These are phyloP conservation scores for Herpetomonas tarakana DNA, from an alignment of 208 protist species.

Conservation along the genomic window DNA sequence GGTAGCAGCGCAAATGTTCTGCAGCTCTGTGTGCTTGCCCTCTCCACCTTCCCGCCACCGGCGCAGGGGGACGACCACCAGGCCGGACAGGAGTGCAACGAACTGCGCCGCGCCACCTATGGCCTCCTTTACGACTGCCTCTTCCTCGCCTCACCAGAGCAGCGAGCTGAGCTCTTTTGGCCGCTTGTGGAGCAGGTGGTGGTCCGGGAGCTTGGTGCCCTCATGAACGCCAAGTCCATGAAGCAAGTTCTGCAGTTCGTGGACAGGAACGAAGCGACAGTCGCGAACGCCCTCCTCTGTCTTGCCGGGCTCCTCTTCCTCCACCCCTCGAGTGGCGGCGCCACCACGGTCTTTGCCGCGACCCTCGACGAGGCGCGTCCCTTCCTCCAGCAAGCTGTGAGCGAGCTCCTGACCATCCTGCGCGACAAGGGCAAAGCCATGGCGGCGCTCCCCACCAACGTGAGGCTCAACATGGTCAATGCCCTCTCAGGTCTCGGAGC, in stretches of 20 bases:
- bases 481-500: background rate
- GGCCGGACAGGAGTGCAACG: constrained; percentile 1
- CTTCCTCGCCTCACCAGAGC: constrained; percentile 7
- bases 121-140: constrained; percentile 36
- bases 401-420: background rate
- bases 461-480: constrained; percentile 4
- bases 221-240: background rate
- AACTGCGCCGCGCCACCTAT: constrained; percentile 42
- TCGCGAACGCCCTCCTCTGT: background rate
- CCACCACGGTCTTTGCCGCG: too few species aligned
- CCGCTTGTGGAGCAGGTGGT: background rate
- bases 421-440: background rate
- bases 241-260: background rate
- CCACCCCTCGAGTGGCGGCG: too few species aligned
- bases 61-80: background rate
- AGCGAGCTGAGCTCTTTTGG: background rate
- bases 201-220: background rate
- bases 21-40: background rate
- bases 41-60: background rate
- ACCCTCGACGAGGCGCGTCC: too few species aligned
- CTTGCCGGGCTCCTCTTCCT: too few species aligned
- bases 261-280: background rate
- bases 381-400: too few species aligned
- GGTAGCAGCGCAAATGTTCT: background rate
- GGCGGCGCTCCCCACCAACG: constrained; percentile 3